Evolutionary conservation across 768 basidiomycete genomes (phyloP).

Genomic region (Mycena sanguinolenta): DNA sequence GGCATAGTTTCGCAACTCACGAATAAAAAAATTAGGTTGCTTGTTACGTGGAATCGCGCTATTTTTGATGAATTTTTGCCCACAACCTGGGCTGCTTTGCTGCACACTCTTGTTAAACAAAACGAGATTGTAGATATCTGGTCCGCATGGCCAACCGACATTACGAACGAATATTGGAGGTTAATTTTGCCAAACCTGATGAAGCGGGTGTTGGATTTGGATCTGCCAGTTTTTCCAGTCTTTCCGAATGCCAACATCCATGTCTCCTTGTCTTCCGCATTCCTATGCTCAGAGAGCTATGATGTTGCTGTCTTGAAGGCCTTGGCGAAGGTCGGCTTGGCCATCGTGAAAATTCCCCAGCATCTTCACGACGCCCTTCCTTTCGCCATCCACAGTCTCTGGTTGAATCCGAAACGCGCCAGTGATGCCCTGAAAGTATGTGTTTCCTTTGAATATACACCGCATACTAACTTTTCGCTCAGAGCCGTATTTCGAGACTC

Average conservation of each 20-base stretch:
- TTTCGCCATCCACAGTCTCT: no score
- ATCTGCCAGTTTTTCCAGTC: conserved; percentile 27
- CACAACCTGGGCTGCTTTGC: conserved; percentile 29
- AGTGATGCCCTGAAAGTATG: conserved; percentile 27
- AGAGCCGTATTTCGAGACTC: conserved; percentile 15
- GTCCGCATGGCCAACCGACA: conserved; percentile 38
- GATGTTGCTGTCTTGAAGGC: conserved; percentile 14
- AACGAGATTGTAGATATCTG: conserved; percentile 36
- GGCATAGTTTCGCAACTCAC: neutral
- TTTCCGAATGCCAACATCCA: conserved; percentile 35
- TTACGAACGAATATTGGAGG: conserved; percentile 22
- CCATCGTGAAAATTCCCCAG: conserved; percentile 23
- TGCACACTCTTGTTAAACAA: conserved; percentile 29
- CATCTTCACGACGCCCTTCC: conserved; percentile 10
- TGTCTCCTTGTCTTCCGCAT: conserved; percentile 39
- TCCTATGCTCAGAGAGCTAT: conserved; percentile 16
- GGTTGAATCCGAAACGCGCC: conserved; percentile 18
- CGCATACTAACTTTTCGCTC: neutral
- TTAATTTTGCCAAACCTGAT: conserved; percentile 28
- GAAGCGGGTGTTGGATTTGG: conserved; percentile 11
- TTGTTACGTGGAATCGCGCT: conserved; percentile 40
- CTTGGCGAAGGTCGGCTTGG: conserved; percentile 23
- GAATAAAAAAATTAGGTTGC: conserved; percentile 31
- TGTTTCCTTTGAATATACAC: neutral
- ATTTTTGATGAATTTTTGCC: conserved; percentile 41